phyloP scores from a whole-genome alignment of 2,329 filamentous ascomycete genomes.

The Ophiostoma himal-ulmi region DNA sequence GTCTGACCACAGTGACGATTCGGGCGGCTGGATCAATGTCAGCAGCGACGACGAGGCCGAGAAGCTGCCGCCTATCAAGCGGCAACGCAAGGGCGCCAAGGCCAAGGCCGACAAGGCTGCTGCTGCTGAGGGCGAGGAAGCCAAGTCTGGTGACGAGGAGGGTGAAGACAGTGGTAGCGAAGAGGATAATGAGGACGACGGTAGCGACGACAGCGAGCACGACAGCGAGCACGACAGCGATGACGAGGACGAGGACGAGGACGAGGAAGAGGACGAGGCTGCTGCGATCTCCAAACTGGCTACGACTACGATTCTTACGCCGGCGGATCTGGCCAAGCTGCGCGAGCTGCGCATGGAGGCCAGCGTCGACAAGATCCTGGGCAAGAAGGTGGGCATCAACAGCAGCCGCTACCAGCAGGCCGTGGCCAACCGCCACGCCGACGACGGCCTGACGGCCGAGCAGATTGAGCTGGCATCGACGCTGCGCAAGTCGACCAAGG shows the following conservation, averaged over 20 bases:
- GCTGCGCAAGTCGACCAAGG: slow-evolving; percentile 78
- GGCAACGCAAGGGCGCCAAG: slow-evolving; percentile 38
- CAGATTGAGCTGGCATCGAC: slow-evolving; percentile 84
- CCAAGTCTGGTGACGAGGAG: slow-evolving; percentile 28
- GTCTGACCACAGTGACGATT: slow-evolving; percentile 59
- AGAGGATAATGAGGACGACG: background rate
- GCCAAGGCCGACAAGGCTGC: background rate
- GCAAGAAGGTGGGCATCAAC: slow-evolving; percentile 28
- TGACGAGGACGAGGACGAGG: slow-evolving; percentile 48
- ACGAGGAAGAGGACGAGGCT: slow-evolving; percentile 41
- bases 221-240: slow-evolving; percentile 44
- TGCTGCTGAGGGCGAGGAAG: background rate
- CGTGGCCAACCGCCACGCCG: slow-evolving; percentile 59
- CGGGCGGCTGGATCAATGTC: slow-evolving; percentile 90
- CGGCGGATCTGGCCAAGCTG: slow-evolving; percentile 91
- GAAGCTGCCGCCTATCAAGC: slow-evolving; percentile 62
- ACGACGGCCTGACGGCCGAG: slow-evolving; percentile 83
- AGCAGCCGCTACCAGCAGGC: slow-evolving; percentile 44
- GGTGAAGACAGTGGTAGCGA: background rate
- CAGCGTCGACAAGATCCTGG: slow-evolving; percentile 60
- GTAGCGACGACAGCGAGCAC: slow-evolving; percentile 50
- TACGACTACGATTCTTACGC: slow-evolving; percentile 90
- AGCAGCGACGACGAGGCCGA: slow-evolving; percentile 73
- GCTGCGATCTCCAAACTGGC: slow-evolving; percentile 62
- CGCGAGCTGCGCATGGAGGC: slow-evolving; percentile 75